Evolutionary conservation across 331 rosid species (phyloP).

Genomic region (Cydonia oblonga): DNA sequence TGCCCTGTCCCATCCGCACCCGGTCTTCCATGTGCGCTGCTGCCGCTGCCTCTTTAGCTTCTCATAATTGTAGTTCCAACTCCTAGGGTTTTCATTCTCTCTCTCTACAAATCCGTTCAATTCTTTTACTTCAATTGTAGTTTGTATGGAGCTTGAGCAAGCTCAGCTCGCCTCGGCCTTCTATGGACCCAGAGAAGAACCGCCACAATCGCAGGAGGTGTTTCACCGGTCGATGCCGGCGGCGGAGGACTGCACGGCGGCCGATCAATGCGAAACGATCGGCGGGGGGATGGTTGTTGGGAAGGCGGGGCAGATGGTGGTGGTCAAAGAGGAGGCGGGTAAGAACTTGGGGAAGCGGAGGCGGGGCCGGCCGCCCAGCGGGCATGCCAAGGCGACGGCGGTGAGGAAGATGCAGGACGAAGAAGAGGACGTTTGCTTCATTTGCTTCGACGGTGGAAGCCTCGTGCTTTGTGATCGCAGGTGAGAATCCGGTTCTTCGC

Average conservation of each 20-base stretch:
- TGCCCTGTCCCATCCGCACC: constrained; percentile 16
- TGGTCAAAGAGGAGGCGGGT: constrained; percentile 13
- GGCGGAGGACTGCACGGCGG: background rate
- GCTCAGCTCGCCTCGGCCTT: constrained; percentile 12
- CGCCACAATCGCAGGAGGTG: background rate
- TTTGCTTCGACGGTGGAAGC: constrained; percentile 95
- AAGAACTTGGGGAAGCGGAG: constrained; percentile 33
- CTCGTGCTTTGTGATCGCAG: constrained; percentile 98
- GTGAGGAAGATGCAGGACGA: constrained; percentile 33
- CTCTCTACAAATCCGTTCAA: background rate
- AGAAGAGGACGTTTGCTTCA: constrained; percentile 90
- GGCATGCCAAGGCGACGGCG: constrained; percentile 21
- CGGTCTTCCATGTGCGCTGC: constrained; percentile 9
- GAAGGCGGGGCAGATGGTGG: background rate
- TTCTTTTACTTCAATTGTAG: background rate
- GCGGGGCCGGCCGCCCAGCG: constrained; percentile 80
- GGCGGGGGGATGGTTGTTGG: constrained; percentile 16
- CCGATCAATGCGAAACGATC: constrained; percentile 21
- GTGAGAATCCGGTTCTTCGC: constrained; percentile 19
- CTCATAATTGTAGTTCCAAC: background rate
- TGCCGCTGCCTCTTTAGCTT: background rate
- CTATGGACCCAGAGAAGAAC: constrained; percentile 1
- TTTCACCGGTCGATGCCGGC: constrained; percentile 1
- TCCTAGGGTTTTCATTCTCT: constrained; percentile 28
- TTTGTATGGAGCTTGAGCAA: constrained; percentile 29